A percentile compares a stretch with the other conserved stretches of the same genome.
Evolutionary conservation across 352 stramenopile species (phyloP).

Genomic region (Stephanocyclus meneghinianus): DNA sequence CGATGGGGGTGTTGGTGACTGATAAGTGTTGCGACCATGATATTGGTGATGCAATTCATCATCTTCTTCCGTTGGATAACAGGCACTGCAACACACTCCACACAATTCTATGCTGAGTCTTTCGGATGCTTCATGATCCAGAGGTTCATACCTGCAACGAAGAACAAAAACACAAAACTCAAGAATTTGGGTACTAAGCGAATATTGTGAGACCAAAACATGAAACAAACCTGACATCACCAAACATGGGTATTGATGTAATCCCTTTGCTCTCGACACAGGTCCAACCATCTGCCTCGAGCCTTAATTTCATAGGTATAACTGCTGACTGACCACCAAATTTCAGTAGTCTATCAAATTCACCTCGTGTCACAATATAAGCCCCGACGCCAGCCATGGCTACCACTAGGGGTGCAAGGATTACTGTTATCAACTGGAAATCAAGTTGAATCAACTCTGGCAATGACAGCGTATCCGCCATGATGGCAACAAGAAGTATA

Average conservation of each 20-base stretch:
- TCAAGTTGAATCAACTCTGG: conserved; percentile 69
- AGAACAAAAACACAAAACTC: conserved; percentile 16
- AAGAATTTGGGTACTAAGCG: background rate
- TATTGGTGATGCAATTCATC: conserved; percentile 39
- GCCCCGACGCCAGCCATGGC: conserved; percentile 70
- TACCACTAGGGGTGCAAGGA: conserved; percentile 72
- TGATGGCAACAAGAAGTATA: conserved; percentile 70
- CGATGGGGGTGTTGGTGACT: conserved; percentile 39
- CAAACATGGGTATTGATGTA: conserved; percentile 80
- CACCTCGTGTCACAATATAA: conserved; percentile 73
- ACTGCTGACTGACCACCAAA: conserved; percentile 77
- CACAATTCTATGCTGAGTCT: conserved; percentile 57
- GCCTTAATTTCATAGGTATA: conserved; percentile 66
- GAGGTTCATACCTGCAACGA: conserved; percentile 57
- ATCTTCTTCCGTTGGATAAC: conserved; percentile 72
- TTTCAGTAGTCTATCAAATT: conserved; percentile 74
- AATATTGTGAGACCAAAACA: conserved; percentile 14
- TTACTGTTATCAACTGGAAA: conserved; percentile 61
- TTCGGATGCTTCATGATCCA: conserved; percentile 47
- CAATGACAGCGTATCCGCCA: conserved; percentile 64
- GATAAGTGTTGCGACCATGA: conserved; percentile 30
- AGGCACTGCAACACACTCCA: conserved; percentile 46
- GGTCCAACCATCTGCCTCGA: conserved; percentile 72
- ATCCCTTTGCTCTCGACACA: conserved; percentile 72
- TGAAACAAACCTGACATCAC: conserved; percentile 68